Percentiles rank a stretch among this genome's conserved stretches.
Evolutionary conservation across 1,139 yeast genomes (phyloP).

Genomic region (Casaregolazyma lundiana): DNA sequence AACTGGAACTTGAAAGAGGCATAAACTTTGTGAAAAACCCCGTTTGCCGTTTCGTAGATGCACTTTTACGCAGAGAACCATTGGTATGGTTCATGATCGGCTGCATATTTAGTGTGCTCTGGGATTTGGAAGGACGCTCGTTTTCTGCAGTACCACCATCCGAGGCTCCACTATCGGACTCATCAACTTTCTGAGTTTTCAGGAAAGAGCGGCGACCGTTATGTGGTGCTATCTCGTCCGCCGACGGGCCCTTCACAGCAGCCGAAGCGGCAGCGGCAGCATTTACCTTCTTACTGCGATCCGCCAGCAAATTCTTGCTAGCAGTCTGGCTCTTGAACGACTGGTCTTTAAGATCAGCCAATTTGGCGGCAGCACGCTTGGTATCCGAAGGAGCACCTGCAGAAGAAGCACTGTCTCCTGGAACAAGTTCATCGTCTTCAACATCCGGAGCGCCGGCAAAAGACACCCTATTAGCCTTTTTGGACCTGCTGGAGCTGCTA

Average conservation of each 20-base stretch:
- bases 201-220: conserved; percentile 10
- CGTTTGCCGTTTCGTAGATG: neutral
- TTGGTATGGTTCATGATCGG: neutral
- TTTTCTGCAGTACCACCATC: conserved; percentile 2
- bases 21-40: neutral
- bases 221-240: neutral
- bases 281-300: conserved; percentile 7
- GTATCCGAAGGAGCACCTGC: conserved; percentile 1
- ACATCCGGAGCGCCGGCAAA: conserved; percentile 18
- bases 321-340: conserved; percentile 5
- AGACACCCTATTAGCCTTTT: conserved; percentile 8
- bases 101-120: neutral
- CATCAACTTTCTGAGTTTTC: conserved; percentile 12
- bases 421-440: conserved; percentile 7
- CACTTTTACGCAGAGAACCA: neutral
- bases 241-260: conserved; percentile 3
- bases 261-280: conserved; percentile 24
- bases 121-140: neutral
- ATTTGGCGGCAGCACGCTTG: conserved; percentile 13
- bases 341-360: conserved; percentile 11
- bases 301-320: conserved; percentile 3
- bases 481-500: neutral
- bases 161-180: conserved; percentile 26
- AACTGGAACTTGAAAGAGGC: neutral
- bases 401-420: neutral